These are phyloP conservation scores for Candida jianshihensis DNA, from an alignment of 805 yeast genomes.

Conservation along the genomic window DNA sequence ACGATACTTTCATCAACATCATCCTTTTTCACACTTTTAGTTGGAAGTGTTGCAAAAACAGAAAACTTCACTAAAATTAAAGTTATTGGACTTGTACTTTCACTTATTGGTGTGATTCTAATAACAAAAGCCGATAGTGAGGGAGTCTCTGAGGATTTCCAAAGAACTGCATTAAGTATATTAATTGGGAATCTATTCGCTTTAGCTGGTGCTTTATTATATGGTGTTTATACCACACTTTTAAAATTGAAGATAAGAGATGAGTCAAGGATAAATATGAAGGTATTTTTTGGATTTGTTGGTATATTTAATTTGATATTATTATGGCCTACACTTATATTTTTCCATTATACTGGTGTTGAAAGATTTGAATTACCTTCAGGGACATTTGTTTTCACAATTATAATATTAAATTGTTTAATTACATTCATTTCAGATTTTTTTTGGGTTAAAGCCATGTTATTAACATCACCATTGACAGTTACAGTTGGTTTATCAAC, in stretches of 20 bases:
- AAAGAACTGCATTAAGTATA: conserved; percentile 22
- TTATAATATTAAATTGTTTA: conserved; percentile 59
- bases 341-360: conserved; percentile 54
- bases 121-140: conserved; percentile 61
- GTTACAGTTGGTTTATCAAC: conserved; percentile 92
- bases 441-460: conserved; percentile 94
- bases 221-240: conserved; percentile 85
- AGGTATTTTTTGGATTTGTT: conserved; percentile 89
- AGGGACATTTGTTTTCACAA: conserved; percentile 38
- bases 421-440: conserved; percentile 85
- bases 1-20: conserved; percentile 90
- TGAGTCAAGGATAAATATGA: conserved; percentile 76
- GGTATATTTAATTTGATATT: conserved; percentile 72
- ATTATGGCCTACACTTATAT: conserved; percentile 75
- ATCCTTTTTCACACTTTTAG: conserved; percentile 81
- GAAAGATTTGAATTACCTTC: conserved; percentile 74
- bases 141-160: conserved; percentile 13
- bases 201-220: conserved; percentile 76
- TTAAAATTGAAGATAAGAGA: conserved; percentile 65
- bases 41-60: conserved; percentile 67
- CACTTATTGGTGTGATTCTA: conserved; percentile 72
- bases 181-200: conserved; percentile 77
- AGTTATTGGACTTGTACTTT: conserved; percentile 59
- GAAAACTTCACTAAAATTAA: conserved; percentile 64
- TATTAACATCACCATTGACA: conserved; percentile 87